Evolutionary conservation across 225 moss, liverwort and hornwort genomes (phyloP).

Genomic region (Pseudisothecium myosuroides): DNA sequence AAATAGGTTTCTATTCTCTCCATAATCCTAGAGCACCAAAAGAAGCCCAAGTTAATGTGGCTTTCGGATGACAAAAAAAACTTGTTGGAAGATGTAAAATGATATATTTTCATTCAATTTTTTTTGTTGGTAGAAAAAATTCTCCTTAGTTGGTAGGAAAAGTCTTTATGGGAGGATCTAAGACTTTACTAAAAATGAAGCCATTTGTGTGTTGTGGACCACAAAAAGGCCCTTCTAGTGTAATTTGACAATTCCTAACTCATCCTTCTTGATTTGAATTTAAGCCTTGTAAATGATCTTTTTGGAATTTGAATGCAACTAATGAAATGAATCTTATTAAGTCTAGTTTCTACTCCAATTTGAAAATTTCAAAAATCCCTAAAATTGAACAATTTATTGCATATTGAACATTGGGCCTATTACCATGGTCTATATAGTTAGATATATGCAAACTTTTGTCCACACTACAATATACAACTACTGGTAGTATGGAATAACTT

Average conservation of each 20-base stretch:
- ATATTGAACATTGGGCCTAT: not conserved
- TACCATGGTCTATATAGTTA: not conserved
- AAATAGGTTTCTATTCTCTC: not conserved
- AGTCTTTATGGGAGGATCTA: accelerated
- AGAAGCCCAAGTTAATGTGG: accelerated
- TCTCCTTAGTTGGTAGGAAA: too few relatives aligned
- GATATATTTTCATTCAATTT: not conserved
- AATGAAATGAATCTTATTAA: not conserved
- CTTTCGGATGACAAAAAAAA: not conserved
- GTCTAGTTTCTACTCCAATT: not conserved
- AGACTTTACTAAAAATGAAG: not conserved
- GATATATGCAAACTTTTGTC: not conserved
- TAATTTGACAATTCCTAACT: not conserved
- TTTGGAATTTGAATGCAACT: not conserved
- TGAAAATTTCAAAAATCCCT: not conserved
- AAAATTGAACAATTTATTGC: not conserved
- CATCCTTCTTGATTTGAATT: not conserved
- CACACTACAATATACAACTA: not conserved
- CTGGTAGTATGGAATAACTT: accelerated
- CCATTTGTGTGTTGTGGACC: not conserved
- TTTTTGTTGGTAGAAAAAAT: not conserved
- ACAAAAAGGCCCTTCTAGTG: not conserved
- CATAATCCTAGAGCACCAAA: accelerated
- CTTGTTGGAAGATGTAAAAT: not conserved
- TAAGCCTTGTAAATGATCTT: not conserved